Evolutionary conservation across 345 rosid genomes (phyloP).

Genomic region (Anacardium occidentale): DNA sequence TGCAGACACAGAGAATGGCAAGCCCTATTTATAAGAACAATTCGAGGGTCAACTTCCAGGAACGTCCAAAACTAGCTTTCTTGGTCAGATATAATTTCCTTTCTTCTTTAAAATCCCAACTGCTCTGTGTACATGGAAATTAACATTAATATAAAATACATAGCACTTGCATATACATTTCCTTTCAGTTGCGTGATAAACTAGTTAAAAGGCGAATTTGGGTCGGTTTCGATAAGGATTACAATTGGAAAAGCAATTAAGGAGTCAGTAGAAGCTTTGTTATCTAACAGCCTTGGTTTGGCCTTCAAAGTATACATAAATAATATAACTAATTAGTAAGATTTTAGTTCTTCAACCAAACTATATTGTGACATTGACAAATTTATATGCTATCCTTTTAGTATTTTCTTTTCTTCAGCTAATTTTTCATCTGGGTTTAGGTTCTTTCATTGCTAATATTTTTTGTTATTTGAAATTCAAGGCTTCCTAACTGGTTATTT

Average conservation of each 20-base stretch:
- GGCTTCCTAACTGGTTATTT: no score
- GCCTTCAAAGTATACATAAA: constrained; percentile 16
- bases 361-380: background rate
- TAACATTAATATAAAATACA: background rate
- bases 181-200: constrained; percentile 26
- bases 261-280: constrained; percentile 20
- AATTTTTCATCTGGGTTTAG: no score
- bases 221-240: background rate
- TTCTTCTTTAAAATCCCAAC: background rate
- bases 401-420: background rate
- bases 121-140: background rate
- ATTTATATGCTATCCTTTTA: background rate
- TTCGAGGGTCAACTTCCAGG: background rate
- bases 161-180: background rate
- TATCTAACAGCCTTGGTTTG: constrained; percentile 30
- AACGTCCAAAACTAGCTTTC: background rate
- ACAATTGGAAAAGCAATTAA: background rate
- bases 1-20: background rate
- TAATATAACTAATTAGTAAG: background rate
- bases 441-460: no score
- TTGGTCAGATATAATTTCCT: background rate
- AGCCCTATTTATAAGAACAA: constrained; percentile 6
- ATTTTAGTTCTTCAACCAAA: constrained; percentile 17
- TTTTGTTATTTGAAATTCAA: no score
- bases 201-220: constrained; percentile 4